Base-by-base conservation (phyloP, 495 filamentous ascomycete species). In the Penicillium dipodomyicola region DNA sequence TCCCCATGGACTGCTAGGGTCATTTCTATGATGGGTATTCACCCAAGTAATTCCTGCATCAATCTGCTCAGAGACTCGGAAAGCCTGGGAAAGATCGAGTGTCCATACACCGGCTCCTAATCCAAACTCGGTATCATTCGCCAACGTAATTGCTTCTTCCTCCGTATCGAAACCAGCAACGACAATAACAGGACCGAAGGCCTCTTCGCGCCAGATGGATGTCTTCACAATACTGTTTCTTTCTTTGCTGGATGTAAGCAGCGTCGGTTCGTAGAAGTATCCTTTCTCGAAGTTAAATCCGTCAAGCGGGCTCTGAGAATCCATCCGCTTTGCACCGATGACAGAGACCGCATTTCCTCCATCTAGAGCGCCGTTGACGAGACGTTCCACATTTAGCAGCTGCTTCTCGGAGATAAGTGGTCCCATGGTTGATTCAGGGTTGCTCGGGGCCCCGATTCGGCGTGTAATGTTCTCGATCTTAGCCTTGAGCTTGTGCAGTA, bases 201-300 rank as follows among this genome's bases (percentile, higher is more conserved):
- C 67, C 56, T 82, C 80, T 43, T 78, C 71, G 15, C 61, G 67
- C 62, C 73, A 74, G 6, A 79, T 65, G 4, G 55, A 43, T 11
- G 72, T 43, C 5, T 59, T 40, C 0, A 46, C 35, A 7, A 66
- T 56, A 20, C 48, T 55, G 9, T 55, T 39, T 2, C 12, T 9
- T 15, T 23, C 54, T 10, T 59, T 9, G 5, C 10, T 17, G 7
- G 65, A 61, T 5, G 48, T 65, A 15, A 86, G 72, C 10, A 87
- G 62, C 0, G 83, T 86, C 5, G 84, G 84, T 35, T 79, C 68
- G 56, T 80, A 84, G 58, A 80, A 87, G 53, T 82, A 84, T 1
- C 84, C 83, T 41, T 72, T 76, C 4, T 69, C 71, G 25, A 68
- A 46, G 10, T 65, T 33, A 27, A 54, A 59, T 33, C 33, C 60